A percentile compares a stretch with the other conserved stretches of the same genome.
phyloP scores from a whole-genome alignment of 306 rosid species.

The Malus orientalis region DNA sequence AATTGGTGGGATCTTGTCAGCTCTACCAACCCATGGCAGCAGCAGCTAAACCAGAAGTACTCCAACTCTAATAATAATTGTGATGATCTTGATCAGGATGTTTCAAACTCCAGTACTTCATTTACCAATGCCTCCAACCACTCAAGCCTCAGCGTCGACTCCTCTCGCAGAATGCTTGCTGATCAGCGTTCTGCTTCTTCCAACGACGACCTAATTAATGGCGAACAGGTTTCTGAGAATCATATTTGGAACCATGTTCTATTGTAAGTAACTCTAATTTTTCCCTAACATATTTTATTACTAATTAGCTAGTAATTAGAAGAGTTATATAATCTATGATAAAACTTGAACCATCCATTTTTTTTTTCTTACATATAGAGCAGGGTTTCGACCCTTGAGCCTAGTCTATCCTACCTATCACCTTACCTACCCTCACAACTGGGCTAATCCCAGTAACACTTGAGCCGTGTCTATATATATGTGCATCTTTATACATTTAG shows the following conservation, averaged over 20 bases:
- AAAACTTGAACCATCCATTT: neutral
- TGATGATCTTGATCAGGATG: slow-evolving; percentile 43
- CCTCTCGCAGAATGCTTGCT: slow-evolving; percentile 34
- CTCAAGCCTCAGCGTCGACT: slow-evolving; percentile 60
- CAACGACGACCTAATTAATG: slow-evolving; percentile 30
- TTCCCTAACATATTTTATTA: neutral
- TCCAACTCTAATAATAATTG: slow-evolving; percentile 43
- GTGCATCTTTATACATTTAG: too few relatives aligned
- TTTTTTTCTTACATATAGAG: too few relatives aligned
- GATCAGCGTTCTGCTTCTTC: slow-evolving; percentile 39
- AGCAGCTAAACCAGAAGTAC: slow-evolving; percentile 41
- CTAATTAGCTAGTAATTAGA: neutral
- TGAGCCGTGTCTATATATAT: neutral
- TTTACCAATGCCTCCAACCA: slow-evolving; percentile 79
- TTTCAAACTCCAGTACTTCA: slow-evolving; percentile 60
- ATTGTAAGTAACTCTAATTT: slow-evolving; percentile 37
- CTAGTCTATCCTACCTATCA: neutral
- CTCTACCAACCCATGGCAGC: slow-evolving; percentile 27
- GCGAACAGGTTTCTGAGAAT: slow-evolving; percentile 55
- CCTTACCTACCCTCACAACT: neutral
- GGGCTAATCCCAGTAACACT: neutral
- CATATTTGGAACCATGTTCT: slow-evolving; percentile 78
- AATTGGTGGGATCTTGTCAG: slow-evolving; percentile 68
- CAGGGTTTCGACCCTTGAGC: neutral
- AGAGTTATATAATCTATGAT: neutral